Evolutionary conservation across 2,329 filamentous ascomycete genomes (phyloP), one percentile per base, ranked within the genome.

Genomic region (Neobulgaria alba): DNA sequence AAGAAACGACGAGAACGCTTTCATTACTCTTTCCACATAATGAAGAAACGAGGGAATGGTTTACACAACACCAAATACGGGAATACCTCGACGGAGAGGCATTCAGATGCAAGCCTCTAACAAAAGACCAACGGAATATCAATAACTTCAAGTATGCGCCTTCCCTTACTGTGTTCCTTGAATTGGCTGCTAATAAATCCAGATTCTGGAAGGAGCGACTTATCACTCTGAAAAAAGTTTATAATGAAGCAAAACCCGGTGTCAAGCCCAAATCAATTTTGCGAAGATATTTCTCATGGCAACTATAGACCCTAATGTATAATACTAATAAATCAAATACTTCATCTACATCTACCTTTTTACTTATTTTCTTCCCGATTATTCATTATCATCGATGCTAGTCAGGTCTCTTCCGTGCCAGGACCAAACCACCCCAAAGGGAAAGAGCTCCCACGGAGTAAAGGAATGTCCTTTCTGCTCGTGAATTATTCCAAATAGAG

Each of bases 131-230:
- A 10, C 17, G 38, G 12, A 30, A 34, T 31, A 41, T 45, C 17
- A 38, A 41, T 17, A 41, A 29, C 5, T 45, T 45, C 29, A 14
- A 19, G 39, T 41, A 19, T 31, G 39, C 31, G 8, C 5, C 14
- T 16, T 16, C 17, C n/a, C 17, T 16, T 16, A 4, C 31, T 7
- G 12, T 16, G 10, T 16, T 14, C 4, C 14, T 37, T 16, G n/a
- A 15, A 26, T 10, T 16, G 7, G 15, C 4, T 9, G 5, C 15
- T 20, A 29, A 29, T 34, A 26, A n/a, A n/a, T 14, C 8, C 20
- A 44, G 38, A 5, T 44, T 37, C 19, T 44, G 38, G 37, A 44
- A 35, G 29, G 37, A 44, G n/a, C 38, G 35, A 14, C 33, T 44
- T 12, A 20, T 20, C 2, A 33, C 15, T 12, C 18, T 44, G 16